Base-by-base conservation (phyloP, 768 basidiomycete species). In the Auricularia sp. region DNA sequence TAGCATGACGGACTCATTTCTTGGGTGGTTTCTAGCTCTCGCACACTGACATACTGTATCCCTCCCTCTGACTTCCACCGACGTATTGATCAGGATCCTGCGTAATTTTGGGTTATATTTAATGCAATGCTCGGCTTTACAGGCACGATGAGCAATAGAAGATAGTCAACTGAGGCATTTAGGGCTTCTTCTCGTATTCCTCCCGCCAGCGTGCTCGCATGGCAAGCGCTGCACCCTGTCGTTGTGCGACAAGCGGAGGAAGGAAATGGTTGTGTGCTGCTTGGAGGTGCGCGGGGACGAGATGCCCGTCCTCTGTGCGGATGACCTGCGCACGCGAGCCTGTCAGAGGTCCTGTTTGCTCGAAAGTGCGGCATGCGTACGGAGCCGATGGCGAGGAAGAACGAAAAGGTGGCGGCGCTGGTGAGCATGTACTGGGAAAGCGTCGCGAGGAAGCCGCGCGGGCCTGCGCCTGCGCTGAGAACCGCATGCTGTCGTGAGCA, bases 341-440 rank as follows among this genome's bases (percentile, higher is more conserved):
- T 34, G 54, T 61, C 58, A 23, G 62, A 67, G 29, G 29, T 29
- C 29, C 29, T 29, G 29, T 29, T 29, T 29, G 29, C 29, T 29
- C 29, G 2, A 3, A 29, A 29, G 29, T 29, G 29, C 29, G 29
- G 29, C 29, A 29, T 3, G 72, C 86, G 70, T 71, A 95, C 93
- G 36, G 93, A 93, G 71, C 93, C 90, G 71, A 97, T 91, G 47
- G 93, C 85, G 66, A 98, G 87, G 87, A 98, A 98, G 79, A 98
- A 98, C 2, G 88, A 88, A 75, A 99, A 98, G 0, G 96, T 97
- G 7, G 95, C 95, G 4, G 92, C 96, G 70, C 96, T 98, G 71
- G 91, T 92, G 35, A 98, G 84, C 97, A 99, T 99, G 75, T 98
- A 98, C 71, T 95, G 93, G 14, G 95, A 96, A 61, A 99, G 84